phyloP scores from a whole-genome alignment of 2,329 filamentous ascomycete genomes.

The Cytospora schulzeri region DNA sequence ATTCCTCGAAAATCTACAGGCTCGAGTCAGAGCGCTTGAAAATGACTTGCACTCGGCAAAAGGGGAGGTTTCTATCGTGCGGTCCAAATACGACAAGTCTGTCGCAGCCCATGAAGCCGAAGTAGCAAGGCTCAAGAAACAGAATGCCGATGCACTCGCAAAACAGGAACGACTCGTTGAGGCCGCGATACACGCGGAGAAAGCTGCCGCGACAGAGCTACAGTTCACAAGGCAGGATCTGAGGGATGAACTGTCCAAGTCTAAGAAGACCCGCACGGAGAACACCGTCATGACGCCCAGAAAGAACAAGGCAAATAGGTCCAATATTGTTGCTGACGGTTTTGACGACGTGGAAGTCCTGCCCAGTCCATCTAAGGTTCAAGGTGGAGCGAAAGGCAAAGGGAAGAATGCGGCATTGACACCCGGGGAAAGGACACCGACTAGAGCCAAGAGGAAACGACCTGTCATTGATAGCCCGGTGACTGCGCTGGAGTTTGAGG shows the following conservation, averaged over 20 bases:
- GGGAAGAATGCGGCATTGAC: conserved; percentile 44
- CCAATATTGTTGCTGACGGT: conserved; percentile 66
- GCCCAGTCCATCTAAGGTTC: conserved; percentile 55
- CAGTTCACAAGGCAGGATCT: conserved; percentile 74
- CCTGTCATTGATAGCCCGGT: conserved; percentile 67
- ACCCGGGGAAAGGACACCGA: conserved; percentile 60
- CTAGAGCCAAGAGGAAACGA: conserved; percentile 71
- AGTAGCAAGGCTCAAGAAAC: conserved; percentile 61
- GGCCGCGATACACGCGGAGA: conserved; percentile 64
- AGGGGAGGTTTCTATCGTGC: conserved; percentile 76
- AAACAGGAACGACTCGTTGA: conserved; percentile 67
- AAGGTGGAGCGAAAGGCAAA: conserved; percentile 40
- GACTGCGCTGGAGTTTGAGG: conserved; percentile 58
- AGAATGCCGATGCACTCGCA: conserved; percentile 64
- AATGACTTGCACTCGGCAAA: conserved; percentile 62
- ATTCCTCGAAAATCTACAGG: conserved; percentile 51
- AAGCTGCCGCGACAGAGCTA: conserved; percentile 67
- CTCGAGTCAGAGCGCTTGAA: conserved; percentile 55
- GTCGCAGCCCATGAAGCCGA: conserved; percentile 65
- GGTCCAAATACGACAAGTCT: conserved; percentile 66
- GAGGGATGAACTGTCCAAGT: conserved; percentile 58
- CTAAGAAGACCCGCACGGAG: conserved; percentile 45
- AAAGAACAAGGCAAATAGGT: conserved; percentile 56
- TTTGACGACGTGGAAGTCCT: conserved; percentile 70
- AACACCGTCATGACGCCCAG: conserved; percentile 60